phyloP scores from a whole-genome alignment of 306 rosid species.

The Adenanthera pavonina region DNA sequence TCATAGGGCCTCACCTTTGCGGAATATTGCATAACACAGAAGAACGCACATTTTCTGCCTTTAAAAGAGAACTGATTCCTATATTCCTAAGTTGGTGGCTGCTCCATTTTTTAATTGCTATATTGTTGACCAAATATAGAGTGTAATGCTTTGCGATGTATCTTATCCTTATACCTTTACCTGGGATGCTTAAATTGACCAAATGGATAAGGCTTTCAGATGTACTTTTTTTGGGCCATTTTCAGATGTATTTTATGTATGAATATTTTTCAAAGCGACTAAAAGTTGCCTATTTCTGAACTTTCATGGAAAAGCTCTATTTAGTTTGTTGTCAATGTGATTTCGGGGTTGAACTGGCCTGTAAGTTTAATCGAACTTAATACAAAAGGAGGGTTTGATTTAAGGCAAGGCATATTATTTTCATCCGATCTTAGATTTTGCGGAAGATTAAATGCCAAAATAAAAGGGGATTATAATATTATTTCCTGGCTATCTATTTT shows the following conservation, averaged over 20 bases:
- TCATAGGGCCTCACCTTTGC: slow-evolving; percentile 27
- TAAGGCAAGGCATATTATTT: slow-evolving; percentile 13
- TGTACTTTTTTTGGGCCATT: background rate
- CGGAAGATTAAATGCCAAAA: slow-evolving; percentile 18
- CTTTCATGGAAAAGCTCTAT: slow-evolving; percentile 16
- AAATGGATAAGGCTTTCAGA: slow-evolving; percentile 23
- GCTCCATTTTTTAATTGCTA: slow-evolving; percentile 8
- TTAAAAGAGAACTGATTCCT: slow-evolving; percentile 35
- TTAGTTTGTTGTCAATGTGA: slow-evolving; percentile 27
- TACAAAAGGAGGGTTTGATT: slow-evolving; percentile 18
- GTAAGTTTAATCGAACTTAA: background rate
- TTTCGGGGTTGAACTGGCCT: background rate
- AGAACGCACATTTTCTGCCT: slow-evolving; percentile 16
- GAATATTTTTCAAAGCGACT: background rate
- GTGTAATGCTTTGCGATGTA: slow-evolving; percentile 9
- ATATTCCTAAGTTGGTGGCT: slow-evolving; percentile 12
- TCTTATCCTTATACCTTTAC: slow-evolving; percentile 32
- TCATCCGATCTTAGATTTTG: slow-evolving; percentile 22
- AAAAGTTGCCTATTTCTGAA: slow-evolving; percentile 3
- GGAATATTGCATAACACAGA: slow-evolving; percentile 6
- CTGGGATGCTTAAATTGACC: slow-evolving; percentile 35
- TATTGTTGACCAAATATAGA: slow-evolving; percentile 26
- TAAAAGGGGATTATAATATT: slow-evolving; percentile 14
- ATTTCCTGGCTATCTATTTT: background rate
- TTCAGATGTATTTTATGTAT: slow-evolving; percentile 21